Percentiles rank a stretch among this genome's conserved stretches.
Conservation (phyloP, 345 rosid genomes). For the Eutrema heterophyllum region DNA sequence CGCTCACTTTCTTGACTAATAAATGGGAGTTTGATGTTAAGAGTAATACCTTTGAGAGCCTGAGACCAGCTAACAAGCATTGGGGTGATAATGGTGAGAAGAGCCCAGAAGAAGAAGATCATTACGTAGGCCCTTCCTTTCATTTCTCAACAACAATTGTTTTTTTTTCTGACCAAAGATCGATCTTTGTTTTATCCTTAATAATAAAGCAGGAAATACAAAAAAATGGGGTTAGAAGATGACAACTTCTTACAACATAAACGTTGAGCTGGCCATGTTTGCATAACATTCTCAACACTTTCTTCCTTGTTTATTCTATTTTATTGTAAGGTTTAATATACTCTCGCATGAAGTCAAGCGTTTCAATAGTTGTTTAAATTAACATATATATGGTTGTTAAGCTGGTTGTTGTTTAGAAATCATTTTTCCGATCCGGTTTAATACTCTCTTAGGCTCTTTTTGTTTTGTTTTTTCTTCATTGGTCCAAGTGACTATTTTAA, state of each 20-base stretch:
- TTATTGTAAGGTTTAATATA: constrained; percentile 17
- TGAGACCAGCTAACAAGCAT: constrained; percentile 74
- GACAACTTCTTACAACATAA: constrained; percentile 28
- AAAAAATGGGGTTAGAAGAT: constrained; percentile 14
- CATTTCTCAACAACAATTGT: constrained; percentile 39
- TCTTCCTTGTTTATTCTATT: neutral
- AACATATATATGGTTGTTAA: constrained; percentile 25
- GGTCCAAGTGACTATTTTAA: neutral
- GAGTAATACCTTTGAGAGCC: constrained; percentile 41
- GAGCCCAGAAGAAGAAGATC: constrained; percentile 94
- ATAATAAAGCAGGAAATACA: constrained; percentile 14
- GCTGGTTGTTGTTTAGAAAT: constrained; percentile 13
- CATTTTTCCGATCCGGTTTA: constrained; percentile 8
- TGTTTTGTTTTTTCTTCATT: neutral
- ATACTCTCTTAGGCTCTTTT: neutral
- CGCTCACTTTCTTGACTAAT: neutral
- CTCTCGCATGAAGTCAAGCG: constrained; percentile 31
- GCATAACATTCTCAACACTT: constrained; percentile 35
- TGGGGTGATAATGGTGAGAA: constrained; percentile 81
- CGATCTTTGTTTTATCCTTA: constrained; percentile 24
- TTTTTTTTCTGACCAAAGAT: neutral
- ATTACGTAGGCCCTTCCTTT: constrained; percentile 59
- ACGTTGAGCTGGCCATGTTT: constrained; percentile 38
- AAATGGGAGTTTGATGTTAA: neutral
- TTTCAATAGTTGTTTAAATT: neutral